Conservation (phyloP, 192 early-diverging fungal genomes). For the Dissophora ornata region DNA sequence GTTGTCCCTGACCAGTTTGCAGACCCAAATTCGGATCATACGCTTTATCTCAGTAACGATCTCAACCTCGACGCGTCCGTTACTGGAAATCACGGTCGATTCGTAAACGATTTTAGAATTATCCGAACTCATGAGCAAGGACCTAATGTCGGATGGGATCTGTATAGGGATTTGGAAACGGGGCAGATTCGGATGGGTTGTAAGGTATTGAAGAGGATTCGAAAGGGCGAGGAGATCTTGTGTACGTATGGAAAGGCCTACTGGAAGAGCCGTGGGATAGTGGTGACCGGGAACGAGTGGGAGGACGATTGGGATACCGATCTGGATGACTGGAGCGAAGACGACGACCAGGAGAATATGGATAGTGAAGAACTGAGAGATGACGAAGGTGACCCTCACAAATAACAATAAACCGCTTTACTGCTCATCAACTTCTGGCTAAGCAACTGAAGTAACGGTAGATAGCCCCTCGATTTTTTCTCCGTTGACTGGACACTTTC, state of each 20-base stretch:
- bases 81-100: slow-evolving; percentile 46
- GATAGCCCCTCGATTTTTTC: too few species aligned
- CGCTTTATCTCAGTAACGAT: slow-evolving; percentile 40
- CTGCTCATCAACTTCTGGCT: too few species aligned
- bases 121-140: slow-evolving; percentile 38
- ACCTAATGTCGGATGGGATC: slow-evolving; percentile 48
- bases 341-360: not conserved
- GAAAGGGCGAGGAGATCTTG: slow-evolving; percentile 31
- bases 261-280: slow-evolving; percentile 37
- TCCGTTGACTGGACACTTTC: too few species aligned
- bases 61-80: slow-evolving; percentile 45
- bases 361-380: not conserved
- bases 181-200: slow-evolving; percentile 50
- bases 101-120: slow-evolving; percentile 42
- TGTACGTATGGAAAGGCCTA: slow-evolving; percentile 49
- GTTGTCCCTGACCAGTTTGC: slow-evolving; percentile 36
- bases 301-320: slow-evolving; percentile 53
- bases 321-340: slow-evolving; percentile 23
- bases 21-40: slow-evolving; percentile 49
- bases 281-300: slow-evolving; percentile 31
- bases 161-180: slow-evolving; percentile 28
- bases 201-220: slow-evolving; percentile 45
- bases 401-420: too few species aligned
- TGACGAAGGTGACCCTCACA: too few species aligned
- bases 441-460: too few species aligned